Evolutionary conservation across 345 rosid species (phyloP).

Genomic region (Euphorbia pulcherrima): DNA sequence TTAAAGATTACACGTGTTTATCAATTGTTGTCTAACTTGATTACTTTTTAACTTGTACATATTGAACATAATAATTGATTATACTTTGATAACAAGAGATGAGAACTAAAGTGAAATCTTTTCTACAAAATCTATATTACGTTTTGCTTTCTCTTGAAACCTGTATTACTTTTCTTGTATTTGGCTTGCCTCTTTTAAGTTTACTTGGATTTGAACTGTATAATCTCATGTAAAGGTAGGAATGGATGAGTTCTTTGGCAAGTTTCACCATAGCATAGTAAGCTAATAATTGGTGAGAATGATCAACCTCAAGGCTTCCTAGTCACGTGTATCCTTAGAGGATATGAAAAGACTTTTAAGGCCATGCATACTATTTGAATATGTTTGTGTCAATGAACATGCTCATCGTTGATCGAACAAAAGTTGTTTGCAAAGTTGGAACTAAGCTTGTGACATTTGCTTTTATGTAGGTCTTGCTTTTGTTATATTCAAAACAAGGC

Average conservation of each 20-base stretch:
- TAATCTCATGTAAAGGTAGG: not conserved
- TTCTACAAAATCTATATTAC: too few relatives aligned
- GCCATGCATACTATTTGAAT: not conserved
- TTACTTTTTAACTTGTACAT: not conserved
- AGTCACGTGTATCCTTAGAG: not conserved
- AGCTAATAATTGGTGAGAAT: not conserved
- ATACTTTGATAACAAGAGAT: not conserved
- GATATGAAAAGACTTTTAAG: not conserved
- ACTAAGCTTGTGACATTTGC: constrained; percentile 3
- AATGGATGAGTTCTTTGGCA: not conserved
- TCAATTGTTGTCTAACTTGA: not conserved
- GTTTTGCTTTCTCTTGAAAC: too few relatives aligned
- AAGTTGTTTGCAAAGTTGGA: not conserved
- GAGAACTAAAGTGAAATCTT: too few relatives aligned
- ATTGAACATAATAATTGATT: not conserved
- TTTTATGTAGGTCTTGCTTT: constrained; percentile 66
- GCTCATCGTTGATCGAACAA: too few relatives aligned
- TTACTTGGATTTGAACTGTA: too few relatives aligned
- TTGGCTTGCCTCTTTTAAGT: too few relatives aligned
- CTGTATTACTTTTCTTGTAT: too few relatives aligned
- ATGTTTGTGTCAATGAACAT: not conserved
- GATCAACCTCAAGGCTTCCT: not conserved
- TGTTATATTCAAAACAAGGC: constrained; percentile 59
- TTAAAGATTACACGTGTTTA: not conserved
- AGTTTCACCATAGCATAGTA: not conserved